These are phyloP conservation scores for Zygnema cylindricum DNA, from an alignment of 139 green algal species.

Conservation along the genomic window DNA sequence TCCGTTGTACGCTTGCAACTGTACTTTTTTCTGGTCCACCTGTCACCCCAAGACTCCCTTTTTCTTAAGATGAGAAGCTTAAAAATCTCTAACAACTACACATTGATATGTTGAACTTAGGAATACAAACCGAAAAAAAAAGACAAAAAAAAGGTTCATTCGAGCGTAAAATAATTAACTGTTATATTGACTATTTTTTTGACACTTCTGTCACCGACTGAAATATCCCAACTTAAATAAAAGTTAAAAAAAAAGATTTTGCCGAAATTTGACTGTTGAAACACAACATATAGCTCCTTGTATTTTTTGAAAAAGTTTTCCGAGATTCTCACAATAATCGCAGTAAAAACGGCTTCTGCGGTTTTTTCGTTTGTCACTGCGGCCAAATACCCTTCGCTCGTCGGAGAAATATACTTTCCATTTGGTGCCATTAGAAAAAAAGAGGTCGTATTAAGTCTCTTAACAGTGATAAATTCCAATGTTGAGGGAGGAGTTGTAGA, in stretches of 20 bases:
- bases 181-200: too few species aligned
- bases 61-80: background rate
- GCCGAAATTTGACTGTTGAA: too few species aligned
- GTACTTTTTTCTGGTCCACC: slow-evolving; percentile 1
- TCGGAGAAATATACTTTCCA: slow-evolving; percentile 6
- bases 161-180: too few species aligned
- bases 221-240: too few species aligned
- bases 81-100: background rate
- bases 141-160: too few species aligned
- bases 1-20: slow-evolving; percentile 29
- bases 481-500: background rate
- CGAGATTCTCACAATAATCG: background rate
- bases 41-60: background rate
- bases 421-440: slow-evolving; percentile 37
- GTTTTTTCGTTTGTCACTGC: slow-evolving; percentile 1
- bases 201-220: too few species aligned
- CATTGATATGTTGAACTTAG: too few species aligned
- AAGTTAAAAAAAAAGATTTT: too few species aligned
- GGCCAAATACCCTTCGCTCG: background rate
- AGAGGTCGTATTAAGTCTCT: slow-evolving; percentile 20
- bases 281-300: too few species aligned
- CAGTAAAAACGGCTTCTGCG: slow-evolving; percentile 13
- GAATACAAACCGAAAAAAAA: too few species aligned
- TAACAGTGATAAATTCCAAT: slow-evolving; percentile 22
- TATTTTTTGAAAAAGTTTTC: too few species aligned